Conservation (phyloP, 1,284 basidiomycete genomes). For the Ustilago curta region DNA sequence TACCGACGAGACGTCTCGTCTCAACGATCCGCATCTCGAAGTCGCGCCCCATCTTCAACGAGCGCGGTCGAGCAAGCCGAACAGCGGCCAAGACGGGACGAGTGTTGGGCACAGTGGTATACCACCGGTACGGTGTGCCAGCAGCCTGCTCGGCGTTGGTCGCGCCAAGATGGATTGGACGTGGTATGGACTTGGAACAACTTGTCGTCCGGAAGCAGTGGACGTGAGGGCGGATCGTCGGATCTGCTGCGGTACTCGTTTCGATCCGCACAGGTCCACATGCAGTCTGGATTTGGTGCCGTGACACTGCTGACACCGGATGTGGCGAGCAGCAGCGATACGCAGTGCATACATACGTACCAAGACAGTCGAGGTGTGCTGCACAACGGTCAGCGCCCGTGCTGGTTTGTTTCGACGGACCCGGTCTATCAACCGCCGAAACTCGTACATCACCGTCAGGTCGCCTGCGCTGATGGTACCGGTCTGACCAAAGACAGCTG, state of each 20-base stretch:
- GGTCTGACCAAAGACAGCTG: background rate
- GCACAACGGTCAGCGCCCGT: constrained; percentile 26
- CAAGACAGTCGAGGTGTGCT: background rate
- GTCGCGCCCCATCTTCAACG: too few relatives aligned
- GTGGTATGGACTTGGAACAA: constrained; percentile 35
- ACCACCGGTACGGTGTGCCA: constrained; percentile 19
- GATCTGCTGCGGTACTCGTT: constrained; percentile 41
- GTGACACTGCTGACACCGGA: constrained; percentile 40
- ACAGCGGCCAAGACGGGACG: background rate
- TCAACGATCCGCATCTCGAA: background rate
- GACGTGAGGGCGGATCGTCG: background rate
- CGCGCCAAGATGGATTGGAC: constrained; percentile 22
- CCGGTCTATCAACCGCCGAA: constrained; percentile 16
- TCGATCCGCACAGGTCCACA: constrained; percentile 32
- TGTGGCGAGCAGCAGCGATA: background rate
- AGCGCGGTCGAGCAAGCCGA: background rate
- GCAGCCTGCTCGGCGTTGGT: constrained; percentile 10
- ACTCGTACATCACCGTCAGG: constrained; percentile 27
- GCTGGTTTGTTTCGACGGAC: constrained; percentile 24
- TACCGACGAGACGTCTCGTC: constrained; percentile 6
- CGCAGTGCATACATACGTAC: constrained; percentile 16
- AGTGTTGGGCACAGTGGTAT: constrained; percentile 37
- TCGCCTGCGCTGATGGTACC: constrained; percentile 14
- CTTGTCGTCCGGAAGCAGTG: background rate
- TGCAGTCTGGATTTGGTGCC: constrained; percentile 29